Conservation (phyloP, 345 rosid species). For the Arabidopsis thaliana region DNA sequence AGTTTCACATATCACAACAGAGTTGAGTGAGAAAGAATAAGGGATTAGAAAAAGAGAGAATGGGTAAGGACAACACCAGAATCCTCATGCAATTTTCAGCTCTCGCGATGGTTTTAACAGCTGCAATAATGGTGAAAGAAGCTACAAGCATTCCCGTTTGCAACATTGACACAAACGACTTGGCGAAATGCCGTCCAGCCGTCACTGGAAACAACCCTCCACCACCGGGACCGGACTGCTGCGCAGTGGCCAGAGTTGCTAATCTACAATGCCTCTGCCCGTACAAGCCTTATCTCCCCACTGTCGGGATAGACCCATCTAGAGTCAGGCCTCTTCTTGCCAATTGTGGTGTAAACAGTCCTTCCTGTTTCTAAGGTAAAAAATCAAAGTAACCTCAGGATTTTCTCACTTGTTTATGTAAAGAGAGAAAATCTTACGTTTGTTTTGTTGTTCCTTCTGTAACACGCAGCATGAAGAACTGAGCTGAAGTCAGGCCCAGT, state of each 20-base stretch:
- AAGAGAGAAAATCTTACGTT: constrained; percentile 4
- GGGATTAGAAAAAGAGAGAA: constrained; percentile 1
- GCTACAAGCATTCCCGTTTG: constrained; percentile 43
- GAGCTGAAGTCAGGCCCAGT: not conserved
- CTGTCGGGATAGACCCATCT: constrained; percentile 47
- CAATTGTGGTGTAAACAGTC: constrained; percentile 44
- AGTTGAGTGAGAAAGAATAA: constrained; percentile 1
- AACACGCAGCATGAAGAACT: constrained; percentile 30
- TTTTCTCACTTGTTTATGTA: not conserved
- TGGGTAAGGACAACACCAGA: constrained; percentile 35
- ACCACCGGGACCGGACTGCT: constrained; percentile 51
- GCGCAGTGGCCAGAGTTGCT: constrained; percentile 43
- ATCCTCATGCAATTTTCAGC: constrained; percentile 28
- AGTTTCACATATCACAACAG: constrained; percentile 15
- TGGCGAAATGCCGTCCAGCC: constrained; percentile 52
- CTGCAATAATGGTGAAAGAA: constrained; percentile 25
- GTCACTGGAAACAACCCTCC: constrained; percentile 52
- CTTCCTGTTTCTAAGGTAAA: constrained; percentile 43
- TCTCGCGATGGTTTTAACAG: constrained; percentile 32
- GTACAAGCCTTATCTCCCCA: constrained; percentile 48
- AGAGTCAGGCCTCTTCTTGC: constrained; percentile 49
- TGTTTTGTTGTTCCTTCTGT: constrained; percentile 21
- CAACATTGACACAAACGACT: constrained; percentile 41
- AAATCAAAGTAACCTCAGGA: not conserved
- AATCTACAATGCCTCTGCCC: constrained; percentile 55